Conservation (phyloP, 305 asterid genomes). For the Striga hermonthica region DNA sequence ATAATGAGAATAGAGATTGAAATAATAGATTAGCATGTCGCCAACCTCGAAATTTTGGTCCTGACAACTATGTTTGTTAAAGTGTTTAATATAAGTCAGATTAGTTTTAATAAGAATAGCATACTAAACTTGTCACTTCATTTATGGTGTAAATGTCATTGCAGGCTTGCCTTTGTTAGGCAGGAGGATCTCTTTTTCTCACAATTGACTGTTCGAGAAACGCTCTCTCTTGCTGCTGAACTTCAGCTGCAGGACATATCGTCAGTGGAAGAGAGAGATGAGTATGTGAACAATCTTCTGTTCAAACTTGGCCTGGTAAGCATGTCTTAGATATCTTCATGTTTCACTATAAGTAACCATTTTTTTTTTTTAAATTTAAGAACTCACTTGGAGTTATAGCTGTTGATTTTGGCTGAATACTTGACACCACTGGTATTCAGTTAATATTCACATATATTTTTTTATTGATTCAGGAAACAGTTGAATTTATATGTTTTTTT, state of each 20-base stretch:
- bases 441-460: background rate
- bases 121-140: slow-evolving; percentile 6
- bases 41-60: background rate
- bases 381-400: slow-evolving; percentile 1
- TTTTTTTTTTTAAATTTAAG: slow-evolving; percentile 6
- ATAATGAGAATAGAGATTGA: background rate
- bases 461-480: slow-evolving; percentile 10
- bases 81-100: background rate
- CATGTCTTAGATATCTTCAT: slow-evolving; percentile 26
- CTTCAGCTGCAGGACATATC: slow-evolving; percentile 79
- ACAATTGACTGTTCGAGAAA: slow-evolving; percentile 98
- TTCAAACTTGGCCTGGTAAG: slow-evolving; percentile 87
- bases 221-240: slow-evolving; percentile 90
- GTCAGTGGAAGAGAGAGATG: slow-evolving; percentile 72
- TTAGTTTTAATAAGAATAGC: background rate
- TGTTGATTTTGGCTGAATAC: slow-evolving; percentile 6
- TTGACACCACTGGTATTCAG: background rate
- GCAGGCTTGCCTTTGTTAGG: slow-evolving; percentile 87
- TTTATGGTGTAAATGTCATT: slow-evolving; percentile 29
- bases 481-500: slow-evolving; percentile 10
- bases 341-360: slow-evolving; percentile 6
- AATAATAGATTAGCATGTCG: background rate
- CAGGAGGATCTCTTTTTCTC: slow-evolving; percentile 99
- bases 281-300: slow-evolving; percentile 71
- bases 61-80: too few relatives aligned